Evolutionary conservation across 1,284 basidiomycete species (phyloP).

Genomic region (Vanrija humicola): DNA sequence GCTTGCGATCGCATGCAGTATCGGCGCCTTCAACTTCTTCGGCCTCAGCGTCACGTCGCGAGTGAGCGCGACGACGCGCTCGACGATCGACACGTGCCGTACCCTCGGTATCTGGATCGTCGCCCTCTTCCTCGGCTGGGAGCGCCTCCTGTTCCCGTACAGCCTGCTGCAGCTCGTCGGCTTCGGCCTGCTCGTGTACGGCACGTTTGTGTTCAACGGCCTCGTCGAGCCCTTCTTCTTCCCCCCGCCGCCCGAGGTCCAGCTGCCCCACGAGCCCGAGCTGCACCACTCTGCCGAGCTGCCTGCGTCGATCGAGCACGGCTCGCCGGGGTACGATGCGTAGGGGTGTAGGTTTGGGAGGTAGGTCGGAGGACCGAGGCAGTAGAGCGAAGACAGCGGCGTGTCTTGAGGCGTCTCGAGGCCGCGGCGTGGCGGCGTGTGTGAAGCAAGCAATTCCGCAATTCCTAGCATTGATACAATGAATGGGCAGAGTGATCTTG

Average conservation of each 20-base stretch:
- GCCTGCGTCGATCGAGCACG: conserved; percentile 30
- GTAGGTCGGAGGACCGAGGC: no score
- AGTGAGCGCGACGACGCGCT: conserved; percentile 82
- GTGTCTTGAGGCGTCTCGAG: no score
- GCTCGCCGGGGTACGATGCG: conserved; percentile 35
- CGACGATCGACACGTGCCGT: conserved; percentile 90
- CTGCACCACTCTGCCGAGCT: conserved; percentile 3
- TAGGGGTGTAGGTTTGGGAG: no score
- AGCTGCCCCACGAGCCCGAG: conserved; percentile 35
- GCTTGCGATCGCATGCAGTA: conserved; percentile 73
- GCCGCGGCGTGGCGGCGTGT: no score
- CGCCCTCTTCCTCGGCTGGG: conserved; percentile 87
- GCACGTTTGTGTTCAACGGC: conserved; percentile 60
- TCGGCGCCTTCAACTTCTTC: conserved; percentile 95
- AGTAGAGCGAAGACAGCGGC: no score
- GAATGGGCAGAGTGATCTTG: no score
- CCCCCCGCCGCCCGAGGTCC: conserved; percentile 26
- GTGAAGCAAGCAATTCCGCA: no score
- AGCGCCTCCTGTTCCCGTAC: conserved; percentile 74
- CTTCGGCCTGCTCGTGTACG: conserved; percentile 77
- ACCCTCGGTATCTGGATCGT: conserved; percentile 77
- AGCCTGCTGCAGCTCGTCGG: conserved; percentile 83
- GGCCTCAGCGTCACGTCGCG: conserved; percentile 87
- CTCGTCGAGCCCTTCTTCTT: conserved; percentile 66
- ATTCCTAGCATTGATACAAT: no score